phyloP scores from a whole-genome alignment of 805 yeast genomes.

The Metschnikowia baotianmanensis region DNA sequence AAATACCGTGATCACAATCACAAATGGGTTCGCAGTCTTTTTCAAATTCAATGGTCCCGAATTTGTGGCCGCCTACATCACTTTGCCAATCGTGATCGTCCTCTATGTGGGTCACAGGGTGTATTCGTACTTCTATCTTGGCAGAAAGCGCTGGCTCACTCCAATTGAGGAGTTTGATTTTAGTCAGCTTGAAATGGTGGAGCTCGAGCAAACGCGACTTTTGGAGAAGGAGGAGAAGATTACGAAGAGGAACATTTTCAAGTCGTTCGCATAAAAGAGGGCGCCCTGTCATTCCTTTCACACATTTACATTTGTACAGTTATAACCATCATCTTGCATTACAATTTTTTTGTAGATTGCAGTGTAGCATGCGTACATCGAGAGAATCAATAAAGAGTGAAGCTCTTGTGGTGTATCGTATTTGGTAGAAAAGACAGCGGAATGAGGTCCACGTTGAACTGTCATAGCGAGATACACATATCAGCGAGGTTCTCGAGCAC shows the following conservation, averaged over 20 bases:
- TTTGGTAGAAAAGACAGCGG: too few relatives aligned
- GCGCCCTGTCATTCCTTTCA: too few relatives aligned
- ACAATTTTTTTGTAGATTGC: too few relatives aligned
- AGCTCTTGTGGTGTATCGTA: too few relatives aligned
- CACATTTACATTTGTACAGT: too few relatives aligned
- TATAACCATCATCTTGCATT: too few relatives aligned
- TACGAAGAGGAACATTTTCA: constrained; percentile 3
- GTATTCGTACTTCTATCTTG: constrained; percentile 32
- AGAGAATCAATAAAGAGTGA: too few relatives aligned
- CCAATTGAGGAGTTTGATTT: constrained; percentile 59
- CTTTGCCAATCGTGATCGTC: constrained; percentile 53
- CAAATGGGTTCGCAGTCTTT: constrained; percentile 74
- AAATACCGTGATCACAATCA: constrained; percentile 52
- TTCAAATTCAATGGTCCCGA: constrained; percentile 54
- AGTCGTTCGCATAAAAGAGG: too few relatives aligned
- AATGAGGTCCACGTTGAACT: too few relatives aligned
- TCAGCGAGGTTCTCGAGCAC: too few relatives aligned
- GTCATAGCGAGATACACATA: too few relatives aligned
- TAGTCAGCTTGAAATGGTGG: constrained; percentile 60
- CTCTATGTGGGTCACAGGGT: constrained; percentile 59
- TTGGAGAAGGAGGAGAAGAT: constrained; percentile 20
- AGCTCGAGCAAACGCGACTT: constrained; percentile 45
- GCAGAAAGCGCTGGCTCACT: constrained; percentile 37
- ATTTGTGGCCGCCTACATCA: constrained; percentile 71
- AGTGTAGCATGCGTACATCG: too few relatives aligned